Percentiles rank a stretch among this genome's conserved stretches.
Conservation (phyloP, 495 filamentous ascomycete genomes). For the Staphylotrichum longicolle region DNA sequence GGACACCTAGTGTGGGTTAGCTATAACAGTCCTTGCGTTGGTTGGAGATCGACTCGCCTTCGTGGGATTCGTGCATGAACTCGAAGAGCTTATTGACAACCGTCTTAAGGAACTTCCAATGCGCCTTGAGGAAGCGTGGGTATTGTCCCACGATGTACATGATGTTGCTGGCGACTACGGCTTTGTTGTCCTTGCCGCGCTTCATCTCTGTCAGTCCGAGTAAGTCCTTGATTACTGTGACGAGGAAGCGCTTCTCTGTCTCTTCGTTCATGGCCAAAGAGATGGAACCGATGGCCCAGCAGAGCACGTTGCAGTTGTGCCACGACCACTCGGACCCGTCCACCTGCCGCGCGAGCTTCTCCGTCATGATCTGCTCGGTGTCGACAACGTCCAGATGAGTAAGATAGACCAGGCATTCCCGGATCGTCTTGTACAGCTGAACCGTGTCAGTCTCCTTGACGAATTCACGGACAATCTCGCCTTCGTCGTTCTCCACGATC, state of each 20-base stretch:
- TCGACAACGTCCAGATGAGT: slow-evolving; percentile 97
- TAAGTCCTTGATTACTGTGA: slow-evolving; percentile 97
- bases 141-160: slow-evolving; percentile 99
- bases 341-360: slow-evolving; percentile 92
- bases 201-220: slow-evolving; percentile 99
- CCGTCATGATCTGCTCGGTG: slow-evolving; percentile 98
- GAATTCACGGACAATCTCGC: slow-evolving; percentile 97
- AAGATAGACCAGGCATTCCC: slow-evolving; percentile 95
- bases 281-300: slow-evolving; percentile 98
- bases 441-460: slow-evolving; percentile 99
- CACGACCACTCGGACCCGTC: slow-evolving; percentile 97
- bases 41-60: slow-evolving; percentile 57
- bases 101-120: slow-evolving; percentile 99
- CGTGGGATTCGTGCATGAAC: slow-evolving; percentile 99
- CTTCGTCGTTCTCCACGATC: slow-evolving; percentile 98
- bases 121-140: slow-evolving; percentile 94
- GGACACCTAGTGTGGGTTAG: slow-evolving; percentile 62
- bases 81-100: slow-evolving; percentile 99
- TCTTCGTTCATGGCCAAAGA: slow-evolving; percentile 99
- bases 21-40: background rate
- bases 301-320: slow-evolving; percentile 98
- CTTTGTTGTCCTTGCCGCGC: slow-evolving; percentile 98
- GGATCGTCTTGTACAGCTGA: slow-evolving; percentile 97
- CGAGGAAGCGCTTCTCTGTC: slow-evolving; percentile 95
- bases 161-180: slow-evolving; percentile 98